Percentiles rank a stretch among this genome's conserved stretches.
These are phyloP conservation scores for Drechslerella coelobrocha DNA, from an alignment of 2,329 filamentous ascomycete genomes.

Conservation along the genomic window DNA sequence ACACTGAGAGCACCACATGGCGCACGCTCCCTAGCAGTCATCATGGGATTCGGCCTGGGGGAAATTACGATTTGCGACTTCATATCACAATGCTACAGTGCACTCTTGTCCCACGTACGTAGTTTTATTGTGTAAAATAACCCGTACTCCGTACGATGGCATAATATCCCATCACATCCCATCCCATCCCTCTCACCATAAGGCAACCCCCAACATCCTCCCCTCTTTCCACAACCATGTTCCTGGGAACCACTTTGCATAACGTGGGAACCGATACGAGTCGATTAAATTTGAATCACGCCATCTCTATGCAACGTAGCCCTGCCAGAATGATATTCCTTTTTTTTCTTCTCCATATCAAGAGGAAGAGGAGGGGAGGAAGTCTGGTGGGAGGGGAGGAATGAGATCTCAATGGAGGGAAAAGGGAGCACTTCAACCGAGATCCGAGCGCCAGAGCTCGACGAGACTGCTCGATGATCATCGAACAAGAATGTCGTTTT, in stretches of 20 bases:
- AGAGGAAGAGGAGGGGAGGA: background rate
- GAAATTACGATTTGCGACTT: background rate
- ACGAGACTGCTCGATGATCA: slow-evolving; percentile 12
- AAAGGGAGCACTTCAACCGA: slow-evolving; percentile 22
- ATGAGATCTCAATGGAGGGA: slow-evolving; percentile 6
- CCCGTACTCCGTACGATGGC: no score
- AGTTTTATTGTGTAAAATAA: background rate
- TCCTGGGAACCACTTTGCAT: slow-evolving; percentile 25
- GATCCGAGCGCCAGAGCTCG: slow-evolving; percentile 24
- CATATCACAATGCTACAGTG: background rate
- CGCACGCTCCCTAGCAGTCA: background rate
- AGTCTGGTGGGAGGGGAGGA: background rate
- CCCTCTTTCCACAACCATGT: slow-evolving; percentile 38
- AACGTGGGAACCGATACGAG: slow-evolving; percentile 34
- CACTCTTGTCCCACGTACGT: background rate
- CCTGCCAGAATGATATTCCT: background rate
- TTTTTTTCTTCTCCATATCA: background rate
- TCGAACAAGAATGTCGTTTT: slow-evolving; percentile 28
- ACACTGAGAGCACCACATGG: background rate
- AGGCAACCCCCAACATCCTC: background rate
- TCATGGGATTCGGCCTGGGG: background rate
- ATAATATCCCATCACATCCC: no score
- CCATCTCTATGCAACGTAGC: slow-evolving; percentile 32
- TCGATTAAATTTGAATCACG: slow-evolving; percentile 27
- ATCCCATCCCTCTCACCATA: background rate